These are phyloP conservation scores for Eugenia klotzschiana DNA, from an alignment of 441 rosid genomes.

Conservation along the genomic window DNA sequence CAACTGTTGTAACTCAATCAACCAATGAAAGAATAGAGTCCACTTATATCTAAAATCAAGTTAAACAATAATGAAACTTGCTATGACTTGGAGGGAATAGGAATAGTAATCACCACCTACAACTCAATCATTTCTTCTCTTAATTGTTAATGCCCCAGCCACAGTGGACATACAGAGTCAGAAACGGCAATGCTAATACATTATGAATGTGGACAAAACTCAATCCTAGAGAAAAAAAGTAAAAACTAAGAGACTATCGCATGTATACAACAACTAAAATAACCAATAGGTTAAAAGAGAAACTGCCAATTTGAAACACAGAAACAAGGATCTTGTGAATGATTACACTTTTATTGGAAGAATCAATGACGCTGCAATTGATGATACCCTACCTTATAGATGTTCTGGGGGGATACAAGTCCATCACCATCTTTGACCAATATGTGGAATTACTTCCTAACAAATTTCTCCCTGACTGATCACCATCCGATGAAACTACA, in stretches of 20 bases:
- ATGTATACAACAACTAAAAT: not conserved
- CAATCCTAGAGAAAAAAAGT: not conserved
- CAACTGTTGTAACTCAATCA: not conserved
- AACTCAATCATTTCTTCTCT: not conserved
- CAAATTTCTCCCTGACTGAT: not conserved
- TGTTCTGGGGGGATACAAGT: not conserved
- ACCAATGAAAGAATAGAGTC: not conserved
- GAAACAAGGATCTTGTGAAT: not conserved
- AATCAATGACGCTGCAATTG: not conserved
- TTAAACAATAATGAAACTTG: not conserved
- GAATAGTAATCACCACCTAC: not conserved
- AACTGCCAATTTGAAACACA: not conserved
- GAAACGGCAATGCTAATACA: not conserved
- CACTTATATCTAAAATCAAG: not conserved
- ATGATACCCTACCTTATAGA: not conserved
- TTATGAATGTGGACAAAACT: not conserved
- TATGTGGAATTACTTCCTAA: not conserved
- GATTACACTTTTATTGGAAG: not conserved
- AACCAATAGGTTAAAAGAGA: not conserved
- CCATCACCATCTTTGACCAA: conserved; percentile 10
- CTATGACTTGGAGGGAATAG: not conserved
- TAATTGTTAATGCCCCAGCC: not conserved
- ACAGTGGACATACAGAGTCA: not conserved
- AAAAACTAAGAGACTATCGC: not conserved
- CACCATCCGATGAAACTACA: not conserved